These are phyloP conservation scores for Aspergillus thermomutatus DNA, from an alignment of 2,329 filamentous ascomycete genomes.

Conservation along the genomic window DNA sequence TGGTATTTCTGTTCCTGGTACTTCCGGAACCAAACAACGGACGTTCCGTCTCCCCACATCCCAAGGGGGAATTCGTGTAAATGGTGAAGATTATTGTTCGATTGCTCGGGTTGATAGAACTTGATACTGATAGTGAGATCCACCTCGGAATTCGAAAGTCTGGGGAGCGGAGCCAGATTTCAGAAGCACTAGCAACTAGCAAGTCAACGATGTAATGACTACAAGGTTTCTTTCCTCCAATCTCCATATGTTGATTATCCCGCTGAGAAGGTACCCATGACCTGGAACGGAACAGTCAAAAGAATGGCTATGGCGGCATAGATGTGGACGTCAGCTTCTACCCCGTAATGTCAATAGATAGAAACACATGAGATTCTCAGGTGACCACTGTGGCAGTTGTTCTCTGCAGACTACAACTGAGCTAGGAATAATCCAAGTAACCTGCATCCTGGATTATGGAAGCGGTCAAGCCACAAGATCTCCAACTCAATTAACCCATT, in stretches of 20 bases:
- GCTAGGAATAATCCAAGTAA: not conserved
- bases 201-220: not conserved
- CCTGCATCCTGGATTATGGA: not conserved
- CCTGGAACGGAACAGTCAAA: not conserved
- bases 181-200: not conserved
- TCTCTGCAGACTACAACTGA: not conserved
- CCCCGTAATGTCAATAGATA: not conserved
- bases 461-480: not conserved
- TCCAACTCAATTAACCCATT: not conserved
- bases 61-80: not conserved
- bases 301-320: too few relatives aligned
- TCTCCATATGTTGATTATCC: not conserved
- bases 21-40: not conserved
- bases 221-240: not conserved
- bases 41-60: not conserved
- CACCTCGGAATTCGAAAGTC: not conserved
- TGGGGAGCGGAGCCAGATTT: not conserved
- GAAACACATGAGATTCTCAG: not conserved
- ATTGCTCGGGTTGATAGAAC: not conserved
- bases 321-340: not conserved
- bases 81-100: not conserved
- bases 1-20: not conserved
- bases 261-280: too few relatives aligned
- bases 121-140: too few relatives aligned
- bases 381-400: not conserved